These are phyloP conservation scores for Penicillium sp. DNA, from an alignment of 2,329 filamentous ascomycete species.

Conservation along the genomic window DNA sequence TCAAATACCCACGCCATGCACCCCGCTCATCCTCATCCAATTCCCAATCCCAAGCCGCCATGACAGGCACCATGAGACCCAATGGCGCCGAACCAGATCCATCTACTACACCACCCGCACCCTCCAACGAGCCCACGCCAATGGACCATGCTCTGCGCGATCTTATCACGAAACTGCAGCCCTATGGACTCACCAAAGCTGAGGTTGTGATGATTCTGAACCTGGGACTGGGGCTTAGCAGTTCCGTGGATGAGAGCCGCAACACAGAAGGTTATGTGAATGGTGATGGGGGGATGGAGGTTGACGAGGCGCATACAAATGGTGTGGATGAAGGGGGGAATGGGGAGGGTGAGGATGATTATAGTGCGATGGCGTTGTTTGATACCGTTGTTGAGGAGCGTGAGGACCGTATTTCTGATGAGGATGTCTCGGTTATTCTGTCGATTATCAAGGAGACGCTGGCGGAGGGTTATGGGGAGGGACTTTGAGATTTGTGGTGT, in stretches of 20 bases:
- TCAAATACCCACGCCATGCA: constrained; percentile 35
- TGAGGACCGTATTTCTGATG: constrained; percentile 38
- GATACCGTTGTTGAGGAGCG: constrained; percentile 42
- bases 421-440: constrained; percentile 35
- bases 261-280: constrained; percentile 6
- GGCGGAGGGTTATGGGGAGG: constrained; percentile 15
- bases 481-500: not conserved
- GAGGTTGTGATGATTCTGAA: constrained; percentile 46
- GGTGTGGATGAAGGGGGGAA: constrained; percentile 8
- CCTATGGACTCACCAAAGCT: constrained; percentile 43
- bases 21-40: constrained; percentile 19
- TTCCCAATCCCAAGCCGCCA: constrained; percentile 19
- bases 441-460: constrained; percentile 35
- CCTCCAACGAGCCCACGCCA: constrained; percentile 24
- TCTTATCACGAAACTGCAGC: constrained; percentile 35
- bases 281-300: constrained; percentile 21
- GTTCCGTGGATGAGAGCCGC: constrained; percentile 1
- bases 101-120: constrained; percentile 8
- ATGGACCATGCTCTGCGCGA: constrained; percentile 38
- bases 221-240: constrained; percentile 37
- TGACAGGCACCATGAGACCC: constrained; percentile 18
- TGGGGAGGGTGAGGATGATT: constrained; percentile 29
- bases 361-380: constrained; percentile 35
- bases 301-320: constrained; percentile 17
- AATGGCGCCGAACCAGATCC: constrained; percentile 1